Base-by-base conservation (phyloP, 2,329 filamentous ascomycete genomes). In the Setomelanomma holmii region DNA sequence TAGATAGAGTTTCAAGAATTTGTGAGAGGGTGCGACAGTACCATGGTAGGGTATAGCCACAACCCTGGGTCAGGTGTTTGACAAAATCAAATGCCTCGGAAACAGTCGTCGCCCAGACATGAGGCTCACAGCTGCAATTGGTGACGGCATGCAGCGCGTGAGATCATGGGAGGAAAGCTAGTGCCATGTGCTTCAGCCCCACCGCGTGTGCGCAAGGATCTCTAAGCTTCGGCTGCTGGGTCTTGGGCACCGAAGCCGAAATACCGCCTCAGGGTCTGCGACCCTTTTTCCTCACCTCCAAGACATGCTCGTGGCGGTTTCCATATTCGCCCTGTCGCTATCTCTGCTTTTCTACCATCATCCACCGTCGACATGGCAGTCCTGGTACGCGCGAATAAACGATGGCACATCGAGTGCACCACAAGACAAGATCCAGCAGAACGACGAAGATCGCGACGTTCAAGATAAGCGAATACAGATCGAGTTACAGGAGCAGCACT, bases 291-390 rank as follows among this genome's bases (percentile, higher is more conserved):
- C 41, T 48, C 39, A 53, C 58, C 33, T 41, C 40, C 56, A 61
- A 68, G 71, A 66, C 47, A 76, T 76, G 73, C 64, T 76, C 45
- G 61, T 75, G 46, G 73, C 68, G 41, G 65, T 75, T 43, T 72
- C 73, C n/a, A 52, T 74, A 11, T 57, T 76, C 27, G 67, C 69
- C 30, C 64, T 75, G 41, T 75, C 73, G 52, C 64, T 75, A 38
- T 71, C 72, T 4, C 58, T 74, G 16, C 61, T 75, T 17, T 48
- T 74, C 14, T 75, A 74, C 58, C 64, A 65, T 42, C 68, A 69
- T 45, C 72, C 72, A n/a, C 71, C 65, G 1, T 68, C 69, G 20
- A 66, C 68, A 72, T 75, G 72, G 73, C 64, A 46, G 64, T 56
- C 39, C 50, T 63, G 48, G 53, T 52, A 40, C 47, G 52, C 38